Conservation (phyloP, 129 eudicot genomes). For the Heracleum sosnowskyi region DNA sequence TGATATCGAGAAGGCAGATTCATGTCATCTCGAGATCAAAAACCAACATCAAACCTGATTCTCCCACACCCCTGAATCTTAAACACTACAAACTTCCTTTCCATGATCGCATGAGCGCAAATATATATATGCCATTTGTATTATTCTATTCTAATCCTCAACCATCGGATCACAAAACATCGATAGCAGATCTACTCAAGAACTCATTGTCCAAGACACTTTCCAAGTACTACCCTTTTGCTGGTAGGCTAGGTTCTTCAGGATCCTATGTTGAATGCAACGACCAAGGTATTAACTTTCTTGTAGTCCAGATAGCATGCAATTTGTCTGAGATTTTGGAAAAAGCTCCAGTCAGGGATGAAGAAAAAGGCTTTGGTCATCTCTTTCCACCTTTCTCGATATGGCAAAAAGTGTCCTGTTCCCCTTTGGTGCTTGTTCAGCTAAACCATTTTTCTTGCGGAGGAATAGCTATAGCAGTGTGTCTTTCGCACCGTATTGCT, state of each 20-base stretch:
- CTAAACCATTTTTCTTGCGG: slow-evolving; percentile 4
- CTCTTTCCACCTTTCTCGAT: slow-evolving; percentile 3
- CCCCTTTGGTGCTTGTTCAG: neutral
- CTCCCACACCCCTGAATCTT: slow-evolving; percentile 24
- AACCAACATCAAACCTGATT: slow-evolving; percentile 4
- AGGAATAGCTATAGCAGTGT: slow-evolving; percentile 4
- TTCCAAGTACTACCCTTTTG: slow-evolving; percentile 19
- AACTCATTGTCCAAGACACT: slow-evolving; percentile 12
- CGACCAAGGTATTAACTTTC: slow-evolving; percentile 15
- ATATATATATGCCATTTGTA: neutral
- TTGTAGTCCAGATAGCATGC: slow-evolving; percentile 14
- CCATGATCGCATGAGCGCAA: neutral
- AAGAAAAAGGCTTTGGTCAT: slow-evolving; percentile 21
- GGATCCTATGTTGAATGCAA: slow-evolving; percentile 20
- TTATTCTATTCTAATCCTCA: neutral
- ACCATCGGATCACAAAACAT: neutral
- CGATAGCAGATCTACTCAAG: neutral
- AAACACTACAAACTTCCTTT: slow-evolving; percentile 15
- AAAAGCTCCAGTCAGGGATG: neutral
- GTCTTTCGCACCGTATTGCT: neutral
- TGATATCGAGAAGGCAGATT: neutral
- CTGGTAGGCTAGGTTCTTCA: slow-evolving; percentile 11
- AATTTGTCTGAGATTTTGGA: slow-evolving; percentile 2
- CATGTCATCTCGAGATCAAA: neutral
- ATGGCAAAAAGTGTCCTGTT: neutral